phyloP scores from a whole-genome alignment of 2,329 filamentous ascomycete species.

The Neonectria sp. region DNA sequence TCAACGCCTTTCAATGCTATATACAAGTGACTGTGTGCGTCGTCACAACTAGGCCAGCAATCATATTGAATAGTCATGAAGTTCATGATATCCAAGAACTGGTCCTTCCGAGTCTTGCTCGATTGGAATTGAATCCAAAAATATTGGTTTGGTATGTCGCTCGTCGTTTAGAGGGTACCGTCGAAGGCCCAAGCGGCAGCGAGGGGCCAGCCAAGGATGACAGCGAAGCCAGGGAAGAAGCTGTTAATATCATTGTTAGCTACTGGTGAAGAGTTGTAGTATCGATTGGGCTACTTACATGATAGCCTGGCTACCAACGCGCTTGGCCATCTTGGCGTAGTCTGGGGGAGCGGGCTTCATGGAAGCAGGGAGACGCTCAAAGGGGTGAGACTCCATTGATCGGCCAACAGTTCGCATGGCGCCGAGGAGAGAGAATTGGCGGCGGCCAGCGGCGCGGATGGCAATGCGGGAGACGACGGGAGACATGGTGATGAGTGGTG shows the following conservation, averaged over 20 bases:
- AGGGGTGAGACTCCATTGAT: slow-evolving; percentile 55
- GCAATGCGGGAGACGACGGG: slow-evolving; percentile 49
- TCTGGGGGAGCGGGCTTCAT: slow-evolving; percentile 49
- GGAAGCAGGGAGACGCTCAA: slow-evolving; percentile 51
- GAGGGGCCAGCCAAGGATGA: slow-evolving; percentile 55
- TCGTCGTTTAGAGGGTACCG: slow-evolving; percentile 49
- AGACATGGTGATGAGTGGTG: slow-evolving; percentile 46
- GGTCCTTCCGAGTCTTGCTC: slow-evolving; percentile 38
- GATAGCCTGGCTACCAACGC: slow-evolving; percentile 49
- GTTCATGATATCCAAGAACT: slow-evolving; percentile 27
- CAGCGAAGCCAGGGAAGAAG: slow-evolving; percentile 53
- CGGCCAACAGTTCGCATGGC: slow-evolving; percentile 52
- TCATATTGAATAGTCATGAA: slow-evolving; percentile 20
- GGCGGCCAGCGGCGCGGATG: slow-evolving; percentile 48
- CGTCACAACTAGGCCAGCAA: slow-evolving; percentile 34
- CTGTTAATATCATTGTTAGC: slow-evolving; percentile 43
- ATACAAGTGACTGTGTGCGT: slow-evolving; percentile 46
- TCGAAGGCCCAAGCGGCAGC: slow-evolving; percentile 49
- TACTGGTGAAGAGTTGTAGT: background rate
- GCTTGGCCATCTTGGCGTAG: slow-evolving; percentile 52
- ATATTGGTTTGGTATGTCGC: slow-evolving; percentile 12
- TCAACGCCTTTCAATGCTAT: slow-evolving; percentile 50
- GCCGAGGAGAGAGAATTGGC: slow-evolving; percentile 54
- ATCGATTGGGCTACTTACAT: slow-evolving; percentile 49
- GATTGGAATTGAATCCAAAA: slow-evolving; percentile 32